Percentiles rank a stretch among this genome's conserved stretches.
Evolutionary conservation across 2,329 filamentous ascomycete species (phyloP).

Genomic region (Tolypocladium guangdongense): DNA sequence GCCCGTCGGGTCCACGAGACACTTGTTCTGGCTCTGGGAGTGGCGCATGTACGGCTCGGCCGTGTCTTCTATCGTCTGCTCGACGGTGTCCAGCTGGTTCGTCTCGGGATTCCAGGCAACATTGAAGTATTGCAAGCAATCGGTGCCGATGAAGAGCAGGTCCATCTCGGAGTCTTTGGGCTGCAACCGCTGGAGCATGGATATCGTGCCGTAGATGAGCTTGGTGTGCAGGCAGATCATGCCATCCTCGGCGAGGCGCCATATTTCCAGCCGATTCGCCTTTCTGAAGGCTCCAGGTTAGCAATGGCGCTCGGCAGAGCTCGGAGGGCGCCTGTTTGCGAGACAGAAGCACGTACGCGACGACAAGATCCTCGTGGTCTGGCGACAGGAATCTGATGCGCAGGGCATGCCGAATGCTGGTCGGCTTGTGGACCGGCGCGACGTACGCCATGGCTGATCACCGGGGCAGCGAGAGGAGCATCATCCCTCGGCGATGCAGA

Average conservation of each 20-base stretch:
- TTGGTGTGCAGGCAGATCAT: constrained; percentile 57
- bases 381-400: constrained; percentile 64
- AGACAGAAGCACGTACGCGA: constrained; percentile 55
- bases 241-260: constrained; percentile 54
- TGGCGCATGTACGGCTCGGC: constrained; percentile 57
- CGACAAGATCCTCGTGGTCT: constrained; percentile 70
- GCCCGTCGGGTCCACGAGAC: constrained; percentile 72
- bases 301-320: not conserved
- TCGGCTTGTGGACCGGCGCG: constrained; percentile 84
- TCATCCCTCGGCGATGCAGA: constrained; percentile 7
- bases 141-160: constrained; percentile 85
- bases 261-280: constrained; percentile 78
- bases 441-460: constrained; percentile 70
- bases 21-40: constrained; percentile 72
- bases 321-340: not conserved
- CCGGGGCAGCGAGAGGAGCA: constrained; percentile 7
- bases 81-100: constrained; percentile 37
- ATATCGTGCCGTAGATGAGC: constrained; percentile 73
- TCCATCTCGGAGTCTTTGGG: constrained; percentile 66
- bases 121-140: constrained; percentile 84
- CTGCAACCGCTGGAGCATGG: constrained; percentile 70
- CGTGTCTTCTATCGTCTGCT: constrained; percentile 40
- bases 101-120: constrained; percentile 63
- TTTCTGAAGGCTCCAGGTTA: constrained; percentile 41
- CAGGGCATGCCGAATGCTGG: constrained; percentile 81